These are phyloP conservation scores for Ogataea zsoltii DNA, from an alignment of 805 yeast genomes.

Conservation along the genomic window DNA sequence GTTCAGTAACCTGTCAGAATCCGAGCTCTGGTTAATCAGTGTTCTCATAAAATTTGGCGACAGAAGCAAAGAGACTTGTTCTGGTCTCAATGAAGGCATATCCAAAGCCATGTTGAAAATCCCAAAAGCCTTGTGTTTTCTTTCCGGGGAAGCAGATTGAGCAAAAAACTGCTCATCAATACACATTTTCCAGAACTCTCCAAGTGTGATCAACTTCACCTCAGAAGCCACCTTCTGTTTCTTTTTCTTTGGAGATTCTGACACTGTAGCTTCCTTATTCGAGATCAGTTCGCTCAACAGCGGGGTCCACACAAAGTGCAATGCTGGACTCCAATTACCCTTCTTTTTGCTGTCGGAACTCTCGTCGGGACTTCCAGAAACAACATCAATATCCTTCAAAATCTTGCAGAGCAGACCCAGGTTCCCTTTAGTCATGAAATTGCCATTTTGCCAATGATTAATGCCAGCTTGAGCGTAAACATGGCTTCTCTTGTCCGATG, in stretches of 20 bases:
- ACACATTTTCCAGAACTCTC: slow-evolving; percentile 77
- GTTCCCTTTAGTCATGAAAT: slow-evolving; percentile 76
- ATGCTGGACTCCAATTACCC: slow-evolving; percentile 70
- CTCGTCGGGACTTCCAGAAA: slow-evolving; percentile 38
- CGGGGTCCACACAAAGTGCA: slow-evolving; percentile 76
- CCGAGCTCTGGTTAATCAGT: slow-evolving; percentile 73
- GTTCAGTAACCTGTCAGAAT: slow-evolving; percentile 62
- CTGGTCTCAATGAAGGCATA: slow-evolving; percentile 16
- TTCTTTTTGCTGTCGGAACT: slow-evolving; percentile 46
- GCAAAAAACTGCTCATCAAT: slow-evolving; percentile 82
- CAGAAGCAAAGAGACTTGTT: slow-evolving; percentile 37
- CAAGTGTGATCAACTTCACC: slow-evolving; percentile 36
- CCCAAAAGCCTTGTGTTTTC: slow-evolving; percentile 85
- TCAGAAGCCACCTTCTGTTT: slow-evolving; percentile 34
- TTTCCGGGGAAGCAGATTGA: slow-evolving; percentile 75
- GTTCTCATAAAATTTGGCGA: slow-evolving; percentile 70
- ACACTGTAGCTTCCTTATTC: slow-evolving; percentile 19
- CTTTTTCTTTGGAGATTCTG: slow-evolving; percentile 32
- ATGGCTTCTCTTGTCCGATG: slow-evolving; percentile 27
- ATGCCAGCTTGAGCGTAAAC: slow-evolving; percentile 23
- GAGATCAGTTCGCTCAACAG: slow-evolving; percentile 46
- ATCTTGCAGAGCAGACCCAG: slow-evolving; percentile 60
- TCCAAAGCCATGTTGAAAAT: slow-evolving; percentile 55
- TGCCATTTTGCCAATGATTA: slow-evolving; percentile 62
- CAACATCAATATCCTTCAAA: slow-evolving; percentile 55